Evolutionary conservation across 306 rosid species (phyloP).

Genomic region (Fagus crenata): DNA sequence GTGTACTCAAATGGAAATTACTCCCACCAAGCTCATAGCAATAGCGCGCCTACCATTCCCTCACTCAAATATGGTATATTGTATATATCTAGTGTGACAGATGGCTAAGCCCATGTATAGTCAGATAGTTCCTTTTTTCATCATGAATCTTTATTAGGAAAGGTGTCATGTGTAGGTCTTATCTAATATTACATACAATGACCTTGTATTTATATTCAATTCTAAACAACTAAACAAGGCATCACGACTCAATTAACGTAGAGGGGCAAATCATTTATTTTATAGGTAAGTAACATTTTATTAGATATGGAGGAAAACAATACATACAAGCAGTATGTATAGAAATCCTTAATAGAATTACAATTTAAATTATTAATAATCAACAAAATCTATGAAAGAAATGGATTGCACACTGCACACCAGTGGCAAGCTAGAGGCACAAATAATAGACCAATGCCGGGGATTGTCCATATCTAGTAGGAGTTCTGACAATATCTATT

Average conservation of each 20-base stretch:
- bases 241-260: neutral
- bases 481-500: neutral
- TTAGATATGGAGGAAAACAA: no score
- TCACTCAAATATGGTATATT: no score
- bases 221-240: neutral
- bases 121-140: neutral
- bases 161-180: slow-evolving; percentile 23
- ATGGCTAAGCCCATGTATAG: neutral
- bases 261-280: neutral
- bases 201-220: neutral
- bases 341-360: no score
- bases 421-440: neutral
- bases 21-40: neutral
- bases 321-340: no score
- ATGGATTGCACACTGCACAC: no score
- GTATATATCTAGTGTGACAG: neutral
- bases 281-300: no score
- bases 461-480: neutral
- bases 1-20: neutral
- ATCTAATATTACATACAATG: neutral
- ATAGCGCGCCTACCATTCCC: neutral
- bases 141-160: slow-evolving; percentile 10
- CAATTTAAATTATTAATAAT: no score
- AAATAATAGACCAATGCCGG: neutral
- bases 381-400: no score